phyloP scores from a whole-genome alignment of 2,329 filamentous ascomycete species.

The Claviceps cyperi region DNA sequence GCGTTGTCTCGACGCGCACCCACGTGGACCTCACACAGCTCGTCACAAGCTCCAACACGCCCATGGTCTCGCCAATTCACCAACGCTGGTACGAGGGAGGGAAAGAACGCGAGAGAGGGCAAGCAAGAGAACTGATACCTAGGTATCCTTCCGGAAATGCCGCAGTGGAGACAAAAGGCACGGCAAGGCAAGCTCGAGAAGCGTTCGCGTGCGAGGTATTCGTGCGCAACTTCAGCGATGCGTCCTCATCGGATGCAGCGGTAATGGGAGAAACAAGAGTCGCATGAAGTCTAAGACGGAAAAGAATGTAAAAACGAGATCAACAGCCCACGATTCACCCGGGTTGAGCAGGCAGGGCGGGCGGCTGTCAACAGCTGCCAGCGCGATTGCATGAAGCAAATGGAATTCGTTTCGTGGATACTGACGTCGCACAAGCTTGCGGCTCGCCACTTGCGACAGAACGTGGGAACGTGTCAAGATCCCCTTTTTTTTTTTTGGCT shows the following conservation, averaged over 20 bases:
- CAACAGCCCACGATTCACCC: background rate
- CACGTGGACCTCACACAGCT: constrained; percentile 21
- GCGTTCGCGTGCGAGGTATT: background rate
- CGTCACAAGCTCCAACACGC: constrained; percentile 17
- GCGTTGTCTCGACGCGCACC: constrained; percentile 22
- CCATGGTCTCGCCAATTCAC: constrained; percentile 5
- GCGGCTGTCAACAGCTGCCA: constrained; percentile 1
- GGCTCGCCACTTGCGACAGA: too few species aligned
- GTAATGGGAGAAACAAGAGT: background rate
- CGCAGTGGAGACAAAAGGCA: too few species aligned
- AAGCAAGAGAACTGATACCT: too few species aligned
- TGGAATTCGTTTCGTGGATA: background rate
- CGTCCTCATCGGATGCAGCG: background rate
- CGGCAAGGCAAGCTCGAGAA: background rate
- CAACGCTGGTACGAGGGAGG: too few species aligned
- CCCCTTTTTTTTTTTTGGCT: too few species aligned
- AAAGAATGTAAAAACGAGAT: too few species aligned
- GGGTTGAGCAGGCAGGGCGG: background rate
- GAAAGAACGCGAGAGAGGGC: background rate
- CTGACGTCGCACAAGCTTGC: background rate
- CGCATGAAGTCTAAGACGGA: background rate
- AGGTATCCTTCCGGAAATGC: too few species aligned
- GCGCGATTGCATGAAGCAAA: background rate
- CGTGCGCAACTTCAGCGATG: background rate
- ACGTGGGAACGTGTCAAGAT: constrained; percentile 1